Evolutionary conservation across 768 basidiomycete species (phyloP).

Genomic region (Kwoniella sp.): DNA sequence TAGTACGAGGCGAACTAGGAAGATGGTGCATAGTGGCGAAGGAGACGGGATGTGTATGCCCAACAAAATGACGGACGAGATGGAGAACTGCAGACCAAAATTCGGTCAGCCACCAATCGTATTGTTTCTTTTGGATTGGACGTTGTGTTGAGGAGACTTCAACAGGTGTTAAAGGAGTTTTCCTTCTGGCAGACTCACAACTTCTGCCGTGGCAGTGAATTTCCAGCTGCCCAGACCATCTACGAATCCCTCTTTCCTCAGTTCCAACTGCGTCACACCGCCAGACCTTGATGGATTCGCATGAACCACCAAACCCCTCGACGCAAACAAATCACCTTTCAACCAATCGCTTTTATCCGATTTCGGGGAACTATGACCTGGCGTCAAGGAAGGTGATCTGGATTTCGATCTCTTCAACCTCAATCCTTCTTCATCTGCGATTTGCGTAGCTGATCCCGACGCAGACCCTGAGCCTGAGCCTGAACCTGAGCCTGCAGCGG

Average conservation of each 20-base stretch:
- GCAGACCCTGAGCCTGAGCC: not conserved
- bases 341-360: conserved; percentile 40
- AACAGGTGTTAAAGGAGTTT: not conserved
- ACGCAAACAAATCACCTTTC: conserved; percentile 42
- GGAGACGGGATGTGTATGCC: conserved; percentile 37
- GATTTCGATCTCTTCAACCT: not conserved
- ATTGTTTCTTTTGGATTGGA: not conserved
- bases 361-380: not conserved
- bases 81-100: conserved; percentile 37
- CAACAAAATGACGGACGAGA: conserved; percentile 42
- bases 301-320: conserved; percentile 40
- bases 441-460: not conserved
- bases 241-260: conserved; percentile 47
- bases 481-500: not conserved
- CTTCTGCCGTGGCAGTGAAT: conserved; percentile 38
- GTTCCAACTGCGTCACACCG: conserved; percentile 35
- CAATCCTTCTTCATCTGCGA: not conserved
- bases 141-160: not conserved
- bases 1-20: conserved; percentile 45
- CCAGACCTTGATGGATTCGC: conserved; percentile 42
- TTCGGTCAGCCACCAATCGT: no score
- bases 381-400: not conserved
- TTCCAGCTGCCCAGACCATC: conserved; percentile 40
- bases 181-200: conserved; percentile 31
- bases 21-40: conserved; percentile 47